Conservation (phyloP, 495 filamentous ascomycete species). For the Penicillium pulvis region DNA sequence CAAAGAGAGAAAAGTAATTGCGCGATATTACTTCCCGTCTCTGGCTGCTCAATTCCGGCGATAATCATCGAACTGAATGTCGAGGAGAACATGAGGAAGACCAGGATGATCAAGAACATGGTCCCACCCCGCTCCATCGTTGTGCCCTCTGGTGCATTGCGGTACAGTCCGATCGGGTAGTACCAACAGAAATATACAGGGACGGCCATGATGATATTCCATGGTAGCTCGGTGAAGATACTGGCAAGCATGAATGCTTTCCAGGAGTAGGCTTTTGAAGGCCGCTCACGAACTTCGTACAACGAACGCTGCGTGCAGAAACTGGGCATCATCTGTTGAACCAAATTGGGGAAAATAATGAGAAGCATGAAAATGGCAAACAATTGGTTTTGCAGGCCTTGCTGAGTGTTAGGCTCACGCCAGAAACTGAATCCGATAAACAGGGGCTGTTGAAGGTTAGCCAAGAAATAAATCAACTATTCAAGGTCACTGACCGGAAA, state of each 20-base stretch:
- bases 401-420: constrained; percentile 63
- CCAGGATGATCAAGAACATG: constrained; percentile 51
- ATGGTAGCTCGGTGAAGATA: constrained; percentile 13
- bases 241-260: constrained; percentile 52
- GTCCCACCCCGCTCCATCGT: constrained; percentile 46
- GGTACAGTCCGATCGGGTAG: constrained; percentile 59
- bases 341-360: constrained; percentile 69
- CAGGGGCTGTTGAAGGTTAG: constrained; percentile 19
- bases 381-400: constrained; percentile 83
- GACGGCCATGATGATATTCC: constrained; percentile 44
- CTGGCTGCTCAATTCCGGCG: constrained; percentile 65
- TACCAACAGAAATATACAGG: constrained; percentile 60
- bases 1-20: constrained; percentile 68
- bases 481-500: constrained; percentile 7
- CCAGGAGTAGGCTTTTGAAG: constrained; percentile 68
- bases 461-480: neutral
- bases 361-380: constrained; percentile 81
- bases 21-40: constrained; percentile 65
- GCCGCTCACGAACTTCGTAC: constrained; percentile 65
- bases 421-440: constrained; percentile 80
- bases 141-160: constrained; percentile 39
- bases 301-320: constrained; percentile 63
- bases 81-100: constrained; percentile 52
- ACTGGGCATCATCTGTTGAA: constrained; percentile 70
- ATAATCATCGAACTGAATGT: constrained; percentile 64